These are phyloP conservation scores for Ophiostoma ips DNA, from an alignment of 2,329 filamentous ascomycete genomes.

Conservation along the genomic window DNA sequence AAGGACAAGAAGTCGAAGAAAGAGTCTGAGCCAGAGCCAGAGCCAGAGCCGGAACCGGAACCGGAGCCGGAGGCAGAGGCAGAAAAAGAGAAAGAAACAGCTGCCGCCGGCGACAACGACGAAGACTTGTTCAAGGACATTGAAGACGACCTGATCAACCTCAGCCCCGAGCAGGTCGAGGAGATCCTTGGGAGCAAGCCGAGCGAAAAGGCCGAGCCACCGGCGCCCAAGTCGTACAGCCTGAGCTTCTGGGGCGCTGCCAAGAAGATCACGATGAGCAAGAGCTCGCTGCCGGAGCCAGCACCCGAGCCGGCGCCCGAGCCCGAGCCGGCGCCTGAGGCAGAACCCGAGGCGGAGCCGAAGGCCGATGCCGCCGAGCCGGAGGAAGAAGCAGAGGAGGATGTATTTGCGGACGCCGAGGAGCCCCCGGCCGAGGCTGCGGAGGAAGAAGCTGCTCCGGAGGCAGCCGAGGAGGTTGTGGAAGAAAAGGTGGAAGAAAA, in stretches of 20 bases:
- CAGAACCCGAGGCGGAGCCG: slow-evolving; percentile 4
- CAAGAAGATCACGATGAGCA: slow-evolving; percentile 27
- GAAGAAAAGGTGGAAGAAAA: slow-evolving; percentile 19
- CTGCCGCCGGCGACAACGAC: slow-evolving; percentile 16
- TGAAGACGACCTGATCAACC: slow-evolving; percentile 20
- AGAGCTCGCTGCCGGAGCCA: slow-evolving; percentile 23
- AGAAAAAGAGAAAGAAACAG: too few relatives aligned
- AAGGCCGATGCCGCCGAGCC: not conserved
- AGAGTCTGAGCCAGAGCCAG: too few relatives aligned
- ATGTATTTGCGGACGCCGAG: not conserved
- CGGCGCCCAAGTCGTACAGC: slow-evolving; percentile 27
- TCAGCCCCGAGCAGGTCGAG: slow-evolving; percentile 29
- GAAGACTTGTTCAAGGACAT: slow-evolving; percentile 18
- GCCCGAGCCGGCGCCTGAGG: not conserved
- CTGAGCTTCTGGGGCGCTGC: slow-evolving; percentile 39
- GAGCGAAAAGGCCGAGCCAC: slow-evolving; percentile 19
- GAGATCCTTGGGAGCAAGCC: slow-evolving; percentile 22
- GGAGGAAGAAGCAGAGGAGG: not conserved
- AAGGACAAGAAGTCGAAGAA: slow-evolving; percentile 15
- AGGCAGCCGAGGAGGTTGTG: slow-evolving; percentile 15
- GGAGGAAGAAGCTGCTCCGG: slow-evolving; percentile 9
- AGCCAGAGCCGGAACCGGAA: too few relatives aligned
- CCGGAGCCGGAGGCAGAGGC: too few relatives aligned
- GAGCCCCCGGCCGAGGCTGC: slow-evolving; percentile 6
- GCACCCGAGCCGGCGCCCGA: not conserved